Percentiles rank a stretch among this genome's conserved stretches.
Conservation (phyloP, 2,329 filamentous ascomycete genomes). For the Sporothrix curviconia region DNA sequence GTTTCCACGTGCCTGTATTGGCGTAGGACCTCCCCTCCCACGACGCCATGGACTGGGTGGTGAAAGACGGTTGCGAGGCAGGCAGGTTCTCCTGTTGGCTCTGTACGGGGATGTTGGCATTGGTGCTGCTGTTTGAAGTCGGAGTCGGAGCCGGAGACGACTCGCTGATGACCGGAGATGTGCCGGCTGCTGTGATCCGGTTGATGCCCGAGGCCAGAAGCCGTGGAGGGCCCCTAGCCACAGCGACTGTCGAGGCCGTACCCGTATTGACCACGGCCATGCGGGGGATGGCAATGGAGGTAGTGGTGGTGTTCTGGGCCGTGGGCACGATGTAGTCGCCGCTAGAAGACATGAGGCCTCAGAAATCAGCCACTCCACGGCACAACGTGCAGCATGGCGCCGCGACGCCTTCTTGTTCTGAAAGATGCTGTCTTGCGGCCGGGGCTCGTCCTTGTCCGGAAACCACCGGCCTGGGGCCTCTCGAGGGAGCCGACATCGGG, state of each 20-base stretch:
- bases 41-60: conserved; percentile 11
- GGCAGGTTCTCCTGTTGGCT: too few relatives aligned
- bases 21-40: background rate
- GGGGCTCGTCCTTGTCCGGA: conserved; percentile 24
- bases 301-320: background rate
- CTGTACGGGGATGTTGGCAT: background rate
- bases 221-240: background rate
- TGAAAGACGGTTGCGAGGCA: too few relatives aligned
- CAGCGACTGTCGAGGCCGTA: background rate
- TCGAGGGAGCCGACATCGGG: conserved; percentile 21
- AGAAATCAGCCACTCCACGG: conserved; percentile 35
- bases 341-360: conserved; percentile 24
- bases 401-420: conserved; percentile 47
- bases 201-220: too few relatives aligned
- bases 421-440: conserved; percentile 28
- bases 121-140: background rate
- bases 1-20: background rate
- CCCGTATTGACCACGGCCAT: background rate
- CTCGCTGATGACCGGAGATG: too few relatives aligned
- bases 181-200: too few relatives aligned
- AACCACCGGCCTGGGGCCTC: conserved; percentile 23
- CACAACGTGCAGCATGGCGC: conserved; percentile 45
- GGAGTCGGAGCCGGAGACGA: background rate
- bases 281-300: background rate
- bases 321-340: conserved; percentile 15